phyloP scores from a whole-genome alignment of 768 basidiomycete species.

The Phallus indusiatus region DNA sequence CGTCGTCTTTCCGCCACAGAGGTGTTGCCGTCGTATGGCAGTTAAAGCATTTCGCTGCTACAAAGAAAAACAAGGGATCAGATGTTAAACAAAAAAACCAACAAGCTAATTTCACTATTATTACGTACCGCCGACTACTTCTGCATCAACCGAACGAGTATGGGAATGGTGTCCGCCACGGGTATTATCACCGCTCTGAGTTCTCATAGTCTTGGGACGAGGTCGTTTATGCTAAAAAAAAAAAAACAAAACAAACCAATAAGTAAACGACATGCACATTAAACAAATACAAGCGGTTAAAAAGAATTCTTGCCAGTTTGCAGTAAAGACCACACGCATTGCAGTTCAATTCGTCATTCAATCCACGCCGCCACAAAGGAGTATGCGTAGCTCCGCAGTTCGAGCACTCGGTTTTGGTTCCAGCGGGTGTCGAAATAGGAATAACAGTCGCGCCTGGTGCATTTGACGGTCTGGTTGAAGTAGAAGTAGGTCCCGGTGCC shows the following conservation, averaged over 20 bases:
- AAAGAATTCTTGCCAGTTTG: constrained; percentile 50
- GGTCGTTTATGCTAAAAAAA: constrained; percentile 87
- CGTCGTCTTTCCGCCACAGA: constrained; percentile 85
- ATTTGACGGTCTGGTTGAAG: constrained; percentile 40
- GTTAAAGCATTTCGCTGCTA: constrained; percentile 78
- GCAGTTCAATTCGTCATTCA: constrained; percentile 85
- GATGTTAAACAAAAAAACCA: background rate
- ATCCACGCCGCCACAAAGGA: constrained; percentile 75
- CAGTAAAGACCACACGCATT: constrained; percentile 86
- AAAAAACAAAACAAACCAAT: too few species aligned
- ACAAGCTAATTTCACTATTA: background rate
- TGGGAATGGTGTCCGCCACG: constrained; percentile 27
- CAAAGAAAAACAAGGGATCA: background rate
- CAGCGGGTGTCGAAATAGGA: constrained; percentile 38
- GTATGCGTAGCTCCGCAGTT: constrained; percentile 88
- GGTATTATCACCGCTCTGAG: constrained; percentile 55
- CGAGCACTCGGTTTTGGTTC: constrained; percentile 74
- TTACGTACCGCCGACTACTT: constrained; percentile 4
- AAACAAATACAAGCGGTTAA: background rate
- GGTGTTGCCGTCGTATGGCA: constrained; percentile 86
- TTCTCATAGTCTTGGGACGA: constrained; percentile 81
- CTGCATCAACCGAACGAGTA: background rate
- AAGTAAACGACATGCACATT: too few species aligned
- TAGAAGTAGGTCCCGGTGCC: constrained; percentile 58
- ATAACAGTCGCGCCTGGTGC: constrained; percentile 13